Evolutionary conservation across 2,329 filamentous ascomycete species (phyloP).

Genomic region (Aspergillus sp.): DNA sequence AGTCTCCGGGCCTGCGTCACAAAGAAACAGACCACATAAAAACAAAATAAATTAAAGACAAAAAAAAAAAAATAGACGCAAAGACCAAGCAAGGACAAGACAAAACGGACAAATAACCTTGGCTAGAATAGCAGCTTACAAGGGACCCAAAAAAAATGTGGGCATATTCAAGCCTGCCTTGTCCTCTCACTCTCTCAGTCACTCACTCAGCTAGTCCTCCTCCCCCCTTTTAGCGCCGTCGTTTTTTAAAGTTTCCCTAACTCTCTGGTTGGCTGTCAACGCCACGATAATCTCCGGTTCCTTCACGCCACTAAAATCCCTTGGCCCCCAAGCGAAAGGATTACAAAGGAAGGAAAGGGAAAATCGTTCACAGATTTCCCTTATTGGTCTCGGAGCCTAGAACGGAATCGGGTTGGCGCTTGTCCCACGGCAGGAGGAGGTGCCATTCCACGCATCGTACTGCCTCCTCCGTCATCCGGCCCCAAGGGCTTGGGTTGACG

Average conservation of each 20-base stretch:
- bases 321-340: slow-evolving; percentile 21
- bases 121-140: slow-evolving; percentile 8
- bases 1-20: background rate
- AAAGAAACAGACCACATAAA: background rate
- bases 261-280: slow-evolving; percentile 15
- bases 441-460: slow-evolving; percentile 17
- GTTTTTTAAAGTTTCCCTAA: slow-evolving; percentile 7
- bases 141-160: background rate
- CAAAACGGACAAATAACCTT: slow-evolving; percentile 6
- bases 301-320: slow-evolving; percentile 14
- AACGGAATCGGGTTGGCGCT: slow-evolving; percentile 10
- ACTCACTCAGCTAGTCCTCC: no score
- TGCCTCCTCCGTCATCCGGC: slow-evolving; percentile 14
- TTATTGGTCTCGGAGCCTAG: slow-evolving; percentile 16
- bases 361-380: slow-evolving; percentile 21
- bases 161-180: background rate
- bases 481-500: slow-evolving; percentile 22
- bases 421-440: slow-evolving; percentile 12
- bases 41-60: background rate
- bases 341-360: background rate
- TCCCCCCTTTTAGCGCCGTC: background rate
- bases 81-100: background rate
- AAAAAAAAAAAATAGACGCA: background rate
- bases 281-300: slow-evolving; percentile 28
- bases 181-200: no score